Conservation (phyloP, 257 asterid species). For the Rauvolfia tetraphylla region DNA sequence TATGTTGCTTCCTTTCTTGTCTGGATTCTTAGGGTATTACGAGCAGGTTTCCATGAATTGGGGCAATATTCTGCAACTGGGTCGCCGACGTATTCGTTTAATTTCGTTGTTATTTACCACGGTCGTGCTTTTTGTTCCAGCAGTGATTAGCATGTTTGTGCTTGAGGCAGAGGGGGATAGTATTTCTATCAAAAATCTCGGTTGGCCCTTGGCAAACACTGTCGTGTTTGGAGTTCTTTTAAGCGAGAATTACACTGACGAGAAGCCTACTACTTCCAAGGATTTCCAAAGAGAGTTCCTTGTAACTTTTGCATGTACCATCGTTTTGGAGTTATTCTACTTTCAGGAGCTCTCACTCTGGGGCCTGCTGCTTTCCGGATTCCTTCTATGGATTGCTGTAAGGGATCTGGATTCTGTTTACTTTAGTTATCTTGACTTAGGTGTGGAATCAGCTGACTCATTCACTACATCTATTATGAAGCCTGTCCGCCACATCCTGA, state of each 20-base stretch:
- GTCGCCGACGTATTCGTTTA: conserved; percentile 59
- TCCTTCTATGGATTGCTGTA: conserved; percentile 69
- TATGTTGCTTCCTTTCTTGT: conserved; percentile 75
- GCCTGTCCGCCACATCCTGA: conserved; percentile 73
- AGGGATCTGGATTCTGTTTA: conserved; percentile 56
- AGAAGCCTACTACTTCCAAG: conserved; percentile 48
- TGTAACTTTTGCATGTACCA: conserved; percentile 63
- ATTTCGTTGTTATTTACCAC: conserved; percentile 72
- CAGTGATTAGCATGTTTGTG: conserved; percentile 73
- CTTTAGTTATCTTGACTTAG: conserved; percentile 57
- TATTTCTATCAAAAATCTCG: conserved; percentile 46
- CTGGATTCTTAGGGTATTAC: conserved; percentile 79
- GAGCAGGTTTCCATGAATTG: conserved; percentile 58
- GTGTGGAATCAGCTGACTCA: conserved; percentile 59
- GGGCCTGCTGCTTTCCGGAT: conserved; percentile 81
- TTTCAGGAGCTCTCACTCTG: conserved; percentile 81
- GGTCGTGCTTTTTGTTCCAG: conserved; percentile 58
- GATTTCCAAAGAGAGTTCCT: conserved; percentile 68
- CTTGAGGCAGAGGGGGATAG: conserved; percentile 84
- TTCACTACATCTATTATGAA: conserved; percentile 55
- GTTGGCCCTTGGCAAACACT: conserved; percentile 88
- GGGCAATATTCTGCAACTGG: conserved; percentile 64
- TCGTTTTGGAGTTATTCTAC: conserved; percentile 75
- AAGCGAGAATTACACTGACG: conserved; percentile 78
- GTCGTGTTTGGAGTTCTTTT: conserved; percentile 89